Evolutionary conservation across 495 filamentous ascomycete species (phyloP).

Genomic region (Neurospora sp.): DNA sequence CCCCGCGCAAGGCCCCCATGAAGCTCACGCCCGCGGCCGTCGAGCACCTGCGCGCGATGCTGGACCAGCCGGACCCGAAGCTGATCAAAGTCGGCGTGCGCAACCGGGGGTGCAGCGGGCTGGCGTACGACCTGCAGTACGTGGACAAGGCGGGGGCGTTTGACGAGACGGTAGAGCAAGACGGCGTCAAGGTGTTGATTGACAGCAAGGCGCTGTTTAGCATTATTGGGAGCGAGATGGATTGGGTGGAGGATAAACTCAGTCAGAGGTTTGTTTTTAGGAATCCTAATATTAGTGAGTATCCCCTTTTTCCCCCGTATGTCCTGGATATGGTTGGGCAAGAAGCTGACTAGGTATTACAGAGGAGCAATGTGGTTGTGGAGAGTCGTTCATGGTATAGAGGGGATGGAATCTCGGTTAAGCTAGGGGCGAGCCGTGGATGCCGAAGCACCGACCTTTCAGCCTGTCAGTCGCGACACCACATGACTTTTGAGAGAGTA

Average conservation of each 20-base stretch:
- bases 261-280: conserved; percentile 83
- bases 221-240: conserved; percentile 98
- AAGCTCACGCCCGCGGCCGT: conserved; percentile 71
- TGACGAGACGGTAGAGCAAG: conserved; percentile 90
- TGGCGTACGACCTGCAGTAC: conserved; percentile 93
- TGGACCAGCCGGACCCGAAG: conserved; percentile 77
- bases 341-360: neutral
- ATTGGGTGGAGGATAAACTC: conserved; percentile 94
- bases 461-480: neutral
- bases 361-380: conserved; percentile 97
- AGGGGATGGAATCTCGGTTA: neutral
- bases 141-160: conserved; percentile 81
- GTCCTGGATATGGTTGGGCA: no score
- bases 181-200: conserved; percentile 90
- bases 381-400: conserved; percentile 90
- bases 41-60: conserved; percentile 59
- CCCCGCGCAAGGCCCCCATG: conserved; percentile 79
- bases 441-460: neutral
- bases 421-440: neutral
- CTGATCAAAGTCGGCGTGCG: conserved; percentile 89
- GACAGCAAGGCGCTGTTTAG: conserved; percentile 96
- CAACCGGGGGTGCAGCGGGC: conserved; percentile 88
- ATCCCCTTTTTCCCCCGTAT: neutral
- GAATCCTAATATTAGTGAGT: conserved; percentile 97
- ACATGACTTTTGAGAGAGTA: neutral